Percentiles rank a stretch among this genome's conserved stretches.
Evolutionary conservation across 495 filamentous ascomycete genomes (phyloP).

Genomic region (Parathielavia hyrcaniae): DNA sequence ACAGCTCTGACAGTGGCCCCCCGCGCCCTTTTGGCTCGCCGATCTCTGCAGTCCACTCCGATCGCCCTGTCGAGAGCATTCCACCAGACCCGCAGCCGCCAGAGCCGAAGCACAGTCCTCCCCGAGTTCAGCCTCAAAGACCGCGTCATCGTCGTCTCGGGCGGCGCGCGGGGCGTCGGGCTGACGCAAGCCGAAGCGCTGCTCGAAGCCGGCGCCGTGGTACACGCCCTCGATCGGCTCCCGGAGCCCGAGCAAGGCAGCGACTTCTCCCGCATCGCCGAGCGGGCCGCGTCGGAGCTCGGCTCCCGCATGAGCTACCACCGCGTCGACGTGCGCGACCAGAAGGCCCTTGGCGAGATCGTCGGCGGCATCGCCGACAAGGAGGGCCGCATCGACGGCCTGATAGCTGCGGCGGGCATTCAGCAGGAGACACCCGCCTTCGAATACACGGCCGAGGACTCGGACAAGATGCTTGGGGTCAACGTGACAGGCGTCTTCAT

Average conservation of each 20-base stretch:
- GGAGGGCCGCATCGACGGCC: slow-evolving; percentile 69
- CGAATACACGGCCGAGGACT: slow-evolving; percentile 58
- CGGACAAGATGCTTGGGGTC: slow-evolving; percentile 61
- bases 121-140: slow-evolving; percentile 74
- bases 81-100: slow-evolving; percentile 11
- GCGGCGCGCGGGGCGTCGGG: slow-evolving; percentile 72
- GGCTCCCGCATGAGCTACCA: slow-evolving; percentile 69
- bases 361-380: slow-evolving; percentile 61
- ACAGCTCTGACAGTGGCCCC: neutral
- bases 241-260: slow-evolving; percentile 36
- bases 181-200: slow-evolving; percentile 72
- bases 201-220: slow-evolving; percentile 72
- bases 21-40: slow-evolving; percentile 3
- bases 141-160: slow-evolving; percentile 73
- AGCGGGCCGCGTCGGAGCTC: slow-evolving; percentile 58
- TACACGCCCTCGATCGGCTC: slow-evolving; percentile 54
- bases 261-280: slow-evolving; percentile 54
- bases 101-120: slow-evolving; percentile 34
- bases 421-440: slow-evolving; percentile 67
- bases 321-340: slow-evolving; percentile 79
- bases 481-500: slow-evolving; percentile 74
- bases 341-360: slow-evolving; percentile 57
- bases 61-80: slow-evolving; percentile 13
- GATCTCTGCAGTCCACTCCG: neutral
- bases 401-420: slow-evolving; percentile 76